Evolutionary conservation across 2,329 filamentous ascomycete species (phyloP).

Genomic region (Apiospora rasikravindrae): DNA sequence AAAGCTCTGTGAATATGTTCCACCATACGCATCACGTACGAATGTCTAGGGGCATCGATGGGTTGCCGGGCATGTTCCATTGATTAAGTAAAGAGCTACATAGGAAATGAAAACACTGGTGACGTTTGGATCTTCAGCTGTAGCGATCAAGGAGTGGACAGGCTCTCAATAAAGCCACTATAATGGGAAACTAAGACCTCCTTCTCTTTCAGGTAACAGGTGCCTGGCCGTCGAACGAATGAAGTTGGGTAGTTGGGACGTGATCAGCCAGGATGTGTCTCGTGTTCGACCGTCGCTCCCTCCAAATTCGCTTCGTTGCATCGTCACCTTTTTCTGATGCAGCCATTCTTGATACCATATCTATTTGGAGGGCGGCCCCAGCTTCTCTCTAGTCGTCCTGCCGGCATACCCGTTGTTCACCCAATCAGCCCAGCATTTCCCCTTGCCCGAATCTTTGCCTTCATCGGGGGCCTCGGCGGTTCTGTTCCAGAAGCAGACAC

Average conservation of each 20-base stretch:
- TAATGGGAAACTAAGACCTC: neutral
- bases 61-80: neutral
- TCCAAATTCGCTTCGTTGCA: neutral
- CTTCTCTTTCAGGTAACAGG: neutral
- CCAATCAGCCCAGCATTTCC: too few species aligned
- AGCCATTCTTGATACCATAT: neutral
- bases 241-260: neutral
- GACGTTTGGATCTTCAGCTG: neutral
- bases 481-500: too few species aligned
- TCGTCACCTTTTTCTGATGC: neutral
- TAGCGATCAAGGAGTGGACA: neutral
- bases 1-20: too few species aligned
- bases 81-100: neutral
- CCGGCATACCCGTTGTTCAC: too few species aligned
- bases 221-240: neutral
- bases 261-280: neutral
- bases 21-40: neutral
- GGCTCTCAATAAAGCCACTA: neutral
- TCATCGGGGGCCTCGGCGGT: too few species aligned
- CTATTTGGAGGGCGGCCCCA: too few species aligned
- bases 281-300: neutral
- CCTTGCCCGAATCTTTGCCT: too few species aligned
- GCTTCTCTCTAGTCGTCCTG: too few species aligned
- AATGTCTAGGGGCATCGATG: neutral
- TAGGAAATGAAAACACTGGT: neutral